Percentiles rank a stretch among this genome's conserved stretches.
Conservation (phyloP, 225 moss, liverwort and hornwort species). For the Sphagnum tenellum region DNA sequence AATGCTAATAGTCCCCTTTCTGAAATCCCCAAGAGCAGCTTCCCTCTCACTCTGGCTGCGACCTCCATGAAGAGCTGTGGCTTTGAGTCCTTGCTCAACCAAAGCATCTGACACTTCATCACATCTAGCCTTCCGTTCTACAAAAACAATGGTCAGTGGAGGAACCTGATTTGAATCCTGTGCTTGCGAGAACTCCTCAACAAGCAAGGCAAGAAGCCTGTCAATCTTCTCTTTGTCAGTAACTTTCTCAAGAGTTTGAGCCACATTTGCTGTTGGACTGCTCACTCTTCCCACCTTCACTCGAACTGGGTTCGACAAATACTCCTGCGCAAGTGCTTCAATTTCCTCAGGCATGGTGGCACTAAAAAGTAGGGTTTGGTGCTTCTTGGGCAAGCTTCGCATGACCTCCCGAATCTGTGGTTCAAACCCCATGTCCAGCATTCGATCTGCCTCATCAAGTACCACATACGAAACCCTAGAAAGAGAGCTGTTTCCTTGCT, state of each 20-base stretch:
- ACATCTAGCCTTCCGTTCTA: conserved; percentile 96
- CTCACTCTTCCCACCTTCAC: conserved; percentile 96
- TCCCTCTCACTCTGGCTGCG: conserved; percentile 92
- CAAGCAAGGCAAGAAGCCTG: conserved; percentile 65
- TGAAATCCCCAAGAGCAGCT: conserved; percentile 85
- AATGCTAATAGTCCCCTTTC: conserved; percentile 80
- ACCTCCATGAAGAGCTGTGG: conserved; percentile 88
- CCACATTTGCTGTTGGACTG: conserved; percentile 92
- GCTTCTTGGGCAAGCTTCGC: conserved; percentile 93
- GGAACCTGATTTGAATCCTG: conserved; percentile 65
- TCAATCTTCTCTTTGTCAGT: conserved; percentile 93
- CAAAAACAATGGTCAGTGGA: conserved; percentile 88
- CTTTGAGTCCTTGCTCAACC: conserved; percentile 90
- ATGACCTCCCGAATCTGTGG: conserved; percentile 99
- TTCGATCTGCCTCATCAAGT: conserved; percentile 92
- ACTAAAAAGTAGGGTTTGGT: conserved; percentile 94
- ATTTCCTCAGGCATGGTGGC: conserved; percentile 99
- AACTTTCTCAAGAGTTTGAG: conserved; percentile 85
- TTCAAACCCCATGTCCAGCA: conserved; percentile 99
- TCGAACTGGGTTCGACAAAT: conserved; percentile 66
- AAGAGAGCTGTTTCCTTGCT: conserved; percentile 93
- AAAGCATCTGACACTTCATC: conserved; percentile 93
- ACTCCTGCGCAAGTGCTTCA: conserved; percentile 91
- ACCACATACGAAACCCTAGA: conserved; percentile 95
- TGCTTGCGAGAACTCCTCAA: conserved; percentile 80